Base-by-base conservation (phyloP, 805 yeast species). In the Tetrapisispora phaffii region DNA sequence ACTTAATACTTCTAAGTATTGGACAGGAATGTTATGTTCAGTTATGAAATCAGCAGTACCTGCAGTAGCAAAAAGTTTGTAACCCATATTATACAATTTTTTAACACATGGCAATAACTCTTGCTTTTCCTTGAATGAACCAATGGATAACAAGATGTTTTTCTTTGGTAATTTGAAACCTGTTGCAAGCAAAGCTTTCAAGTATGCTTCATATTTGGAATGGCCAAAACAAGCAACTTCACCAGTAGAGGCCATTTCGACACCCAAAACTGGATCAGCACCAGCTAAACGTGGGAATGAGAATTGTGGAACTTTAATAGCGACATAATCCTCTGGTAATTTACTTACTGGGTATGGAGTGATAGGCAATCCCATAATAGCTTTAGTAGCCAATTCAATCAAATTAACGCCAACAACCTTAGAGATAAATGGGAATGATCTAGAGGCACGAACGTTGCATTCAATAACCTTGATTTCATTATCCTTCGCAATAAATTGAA, bases 231-330 rank as follows among this genome's bases (percentile, higher is more conserved):
- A 79, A 41, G 99, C 99, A 61, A 89, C 97, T 68, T 88, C 97
- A 75, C 97, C 97, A 50, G 97, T 90, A 26, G 97, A 90, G 17
- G 97, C 96, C 97, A 90, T 90, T 71, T 90, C 97, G 53, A 90
- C 97, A 71, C 97, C 97, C 54, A 90, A 74, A 50, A 90, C 88
- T 44, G 97, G 97, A 66, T 90, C 97, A 45, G 97, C 97, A 57
- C 97, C 97, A 40, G 96, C 85, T 55, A 90, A 76, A 67, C 97
- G 81, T 26, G 97, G 84, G 80, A 93, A 90, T 7, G 97, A 89
- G 70, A 90, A 90, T 69, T 90, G 97, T 12, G 97, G 97, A 47
- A 89, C 97, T 73, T 90, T 90, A 50, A 88, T 80, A 49, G 96
- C 96, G 65, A 93, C 94, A 70, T 88, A 90, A 65, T 90, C 90